phyloP scores from a whole-genome alignment of 1,284 basidiomycete species.

The Trametes versicolor region DNA sequence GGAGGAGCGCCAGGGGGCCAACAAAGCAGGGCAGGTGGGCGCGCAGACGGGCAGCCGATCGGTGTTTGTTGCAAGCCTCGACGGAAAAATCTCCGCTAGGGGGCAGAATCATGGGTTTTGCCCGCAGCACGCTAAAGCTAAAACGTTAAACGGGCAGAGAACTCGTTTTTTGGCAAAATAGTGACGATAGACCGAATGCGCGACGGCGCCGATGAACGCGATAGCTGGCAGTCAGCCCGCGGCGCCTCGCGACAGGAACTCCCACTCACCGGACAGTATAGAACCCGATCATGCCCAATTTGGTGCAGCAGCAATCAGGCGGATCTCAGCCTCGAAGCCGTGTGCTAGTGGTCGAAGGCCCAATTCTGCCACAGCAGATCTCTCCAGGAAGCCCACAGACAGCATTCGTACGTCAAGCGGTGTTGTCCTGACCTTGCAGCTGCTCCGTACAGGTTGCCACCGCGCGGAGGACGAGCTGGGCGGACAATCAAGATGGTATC shows the following conservation, averaged over 20 bases:
- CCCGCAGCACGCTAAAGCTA: conserved; percentile 47
- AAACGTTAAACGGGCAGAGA: conserved; percentile 45
- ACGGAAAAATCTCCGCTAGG: conserved; percentile 30
- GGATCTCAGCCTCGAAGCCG: conserved; percentile 30
- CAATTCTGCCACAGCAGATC: conserved; percentile 26
- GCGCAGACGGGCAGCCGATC: conserved; percentile 33
- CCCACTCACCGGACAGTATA: conserved; percentile 20
- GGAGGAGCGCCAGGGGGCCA: conserved; percentile 27
- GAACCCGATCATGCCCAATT: conserved; percentile 27
- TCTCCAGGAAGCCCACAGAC: conserved; percentile 18
- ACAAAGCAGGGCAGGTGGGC: conserved; percentile 31
- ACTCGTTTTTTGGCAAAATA: conserved; percentile 19
- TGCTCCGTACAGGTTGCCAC: conserved; percentile 11
- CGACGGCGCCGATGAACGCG: conserved; percentile 32
- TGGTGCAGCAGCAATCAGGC: conserved; percentile 27
- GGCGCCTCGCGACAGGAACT: conserved; percentile 24
- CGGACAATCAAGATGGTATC: conserved; percentile 33
- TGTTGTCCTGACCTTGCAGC: conserved; percentile 15
- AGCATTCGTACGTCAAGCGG: conserved; percentile 30
- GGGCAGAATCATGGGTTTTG: conserved; percentile 29
- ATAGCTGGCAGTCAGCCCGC: conserved; percentile 24
- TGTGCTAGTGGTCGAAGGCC: conserved; percentile 20
- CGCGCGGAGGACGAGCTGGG: conserved; percentile 3
- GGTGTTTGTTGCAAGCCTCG: conserved; percentile 36
- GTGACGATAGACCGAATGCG: conserved; percentile 26